Evolutionary conservation across 1,284 basidiomycete species (phyloP), one percentile per base, ranked within the genome.

Genomic region (Cutaneotrichosporon spelunceum): DNA sequence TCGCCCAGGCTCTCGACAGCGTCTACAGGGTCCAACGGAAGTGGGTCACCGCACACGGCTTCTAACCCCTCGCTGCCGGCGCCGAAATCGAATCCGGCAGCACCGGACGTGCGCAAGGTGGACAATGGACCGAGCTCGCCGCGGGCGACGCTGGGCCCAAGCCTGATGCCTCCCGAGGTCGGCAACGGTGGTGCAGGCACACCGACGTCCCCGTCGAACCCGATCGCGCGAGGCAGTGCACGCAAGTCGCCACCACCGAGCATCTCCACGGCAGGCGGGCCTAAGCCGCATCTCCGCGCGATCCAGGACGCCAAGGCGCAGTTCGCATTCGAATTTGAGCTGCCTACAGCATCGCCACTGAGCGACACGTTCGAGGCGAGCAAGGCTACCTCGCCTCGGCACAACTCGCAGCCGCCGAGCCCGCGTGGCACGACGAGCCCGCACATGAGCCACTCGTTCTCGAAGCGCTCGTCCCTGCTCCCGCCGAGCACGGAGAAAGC

Each of bases 371-470:
- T 80, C 56, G 79, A 80, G 55, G 48, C 61, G 3, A 59, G 67
- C 48, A 62, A 61, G 29, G 53, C 52, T 11, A 36, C 66, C 21
- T 67, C 66, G 1, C 67, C 68, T 6, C 60, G 68, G 13, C 59
- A 67, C 21, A 61, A 57, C 30, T 63, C 68, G 42, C 70, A 67
- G 53, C 76, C 72, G 14, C 68, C 72, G 23, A 68, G 70, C 4
- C 74, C 74, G 6, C 61, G 70, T 29, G 65, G 71, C 45, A 69
- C 73, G 45, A 59, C 66, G 19, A 71, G 69, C 14, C 78, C 76
- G 13, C 77, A 77, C 59, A 80, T 80, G 78, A 76, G 73, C 10
- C 68, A 71, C 47, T 75, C 73, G 19, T 80, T 80, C 66, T 75
- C 72, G 9, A 77, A 78, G 59, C 70, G 79, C 27, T 75, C 77